These are phyloP conservation scores for Ophioceras dolichostomum DNA, from an alignment of 2,329 filamentous ascomycete genomes.

Conservation along the genomic window DNA sequence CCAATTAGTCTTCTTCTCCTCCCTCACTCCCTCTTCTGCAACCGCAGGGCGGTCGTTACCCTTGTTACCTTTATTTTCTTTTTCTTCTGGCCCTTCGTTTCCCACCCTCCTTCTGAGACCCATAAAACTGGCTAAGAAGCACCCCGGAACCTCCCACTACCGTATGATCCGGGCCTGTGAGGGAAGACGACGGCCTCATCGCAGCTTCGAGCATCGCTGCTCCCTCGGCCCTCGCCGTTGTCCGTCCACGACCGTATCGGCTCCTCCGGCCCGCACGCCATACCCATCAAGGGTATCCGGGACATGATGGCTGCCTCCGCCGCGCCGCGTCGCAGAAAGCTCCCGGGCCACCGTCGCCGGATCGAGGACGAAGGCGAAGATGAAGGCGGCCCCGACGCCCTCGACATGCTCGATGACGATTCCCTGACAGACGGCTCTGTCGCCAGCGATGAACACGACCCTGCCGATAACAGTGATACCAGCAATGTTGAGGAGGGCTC, in stretches of 20 bases:
- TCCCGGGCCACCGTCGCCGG: conserved; percentile 55
- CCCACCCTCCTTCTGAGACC: background rate
- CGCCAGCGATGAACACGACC: conserved; percentile 48
- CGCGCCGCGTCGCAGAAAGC: conserved; percentile 45
- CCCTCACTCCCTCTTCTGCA: background rate
- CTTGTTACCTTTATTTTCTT: background rate
- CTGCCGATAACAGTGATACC: conserved; percentile 49
- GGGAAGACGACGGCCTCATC: background rate
- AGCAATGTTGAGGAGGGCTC: conserved; percentile 47
- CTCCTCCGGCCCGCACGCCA: conserved; percentile 1
- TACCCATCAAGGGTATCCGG: background rate
- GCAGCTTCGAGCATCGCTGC: conserved; percentile 1
- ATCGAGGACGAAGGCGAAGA: conserved; percentile 62
- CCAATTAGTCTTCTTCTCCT: background rate
- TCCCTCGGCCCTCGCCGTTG: background rate
- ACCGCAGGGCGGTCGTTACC: conserved; percentile 3
- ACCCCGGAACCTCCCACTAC: background rate
- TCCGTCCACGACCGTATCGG: background rate
- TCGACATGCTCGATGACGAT: conserved; percentile 48
- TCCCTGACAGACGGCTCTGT: conserved; percentile 53
- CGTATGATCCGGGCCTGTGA: background rate
- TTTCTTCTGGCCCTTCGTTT: background rate
- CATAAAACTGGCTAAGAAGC: background rate
- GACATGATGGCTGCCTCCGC: conserved; percentile 16
- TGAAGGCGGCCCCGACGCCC: conserved; percentile 41